Evolutionary conservation across 352 stramenopile species (phyloP).

Genomic region (Phytophthora meadii): DNA sequence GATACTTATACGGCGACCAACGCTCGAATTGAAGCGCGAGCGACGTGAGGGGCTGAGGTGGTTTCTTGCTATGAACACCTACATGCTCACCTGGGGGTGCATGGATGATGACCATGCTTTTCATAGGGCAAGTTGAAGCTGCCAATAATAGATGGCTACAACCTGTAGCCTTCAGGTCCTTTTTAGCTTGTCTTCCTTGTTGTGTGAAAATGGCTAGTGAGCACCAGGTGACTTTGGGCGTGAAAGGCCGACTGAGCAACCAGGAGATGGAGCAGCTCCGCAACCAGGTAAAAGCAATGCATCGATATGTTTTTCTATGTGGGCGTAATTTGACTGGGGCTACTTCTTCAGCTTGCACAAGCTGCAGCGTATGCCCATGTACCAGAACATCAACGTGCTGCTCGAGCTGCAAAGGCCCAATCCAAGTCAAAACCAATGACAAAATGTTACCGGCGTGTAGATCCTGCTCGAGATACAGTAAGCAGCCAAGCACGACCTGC

Average conservation of each 20-base stretch:
- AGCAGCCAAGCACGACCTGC: constrained; percentile 21
- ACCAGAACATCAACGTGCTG: constrained; percentile 25
- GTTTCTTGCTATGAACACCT: constrained; percentile 15
- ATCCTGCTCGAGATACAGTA: constrained; percentile 8
- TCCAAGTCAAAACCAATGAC: constrained; percentile 60
- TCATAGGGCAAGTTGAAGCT: constrained; percentile 30
- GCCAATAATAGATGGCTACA: constrained; percentile 35
- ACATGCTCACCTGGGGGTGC: neutral
- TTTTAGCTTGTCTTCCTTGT: neutral
- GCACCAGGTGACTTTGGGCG: constrained; percentile 34
- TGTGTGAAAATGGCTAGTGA: neutral
- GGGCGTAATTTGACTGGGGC: neutral
- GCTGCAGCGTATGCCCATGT: constrained; percentile 66
- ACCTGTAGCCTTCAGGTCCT: neutral
- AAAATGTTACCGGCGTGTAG: constrained; percentile 54
- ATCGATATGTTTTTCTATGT: constrained; percentile 28
- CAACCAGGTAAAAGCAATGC: constrained; percentile 23
- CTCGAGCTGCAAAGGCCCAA: constrained; percentile 19
- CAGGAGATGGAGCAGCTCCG: constrained; percentile 77
- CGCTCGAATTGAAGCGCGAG: neutral
- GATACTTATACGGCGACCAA: neutral
- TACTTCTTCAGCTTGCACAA: constrained; percentile 49
- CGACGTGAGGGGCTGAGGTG: neutral
- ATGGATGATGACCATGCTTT: constrained; percentile 14
- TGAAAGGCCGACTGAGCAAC: constrained; percentile 66